Conservation (phyloP, 345 rosid genomes). For the Crucihimalaya himalaica region DNA sequence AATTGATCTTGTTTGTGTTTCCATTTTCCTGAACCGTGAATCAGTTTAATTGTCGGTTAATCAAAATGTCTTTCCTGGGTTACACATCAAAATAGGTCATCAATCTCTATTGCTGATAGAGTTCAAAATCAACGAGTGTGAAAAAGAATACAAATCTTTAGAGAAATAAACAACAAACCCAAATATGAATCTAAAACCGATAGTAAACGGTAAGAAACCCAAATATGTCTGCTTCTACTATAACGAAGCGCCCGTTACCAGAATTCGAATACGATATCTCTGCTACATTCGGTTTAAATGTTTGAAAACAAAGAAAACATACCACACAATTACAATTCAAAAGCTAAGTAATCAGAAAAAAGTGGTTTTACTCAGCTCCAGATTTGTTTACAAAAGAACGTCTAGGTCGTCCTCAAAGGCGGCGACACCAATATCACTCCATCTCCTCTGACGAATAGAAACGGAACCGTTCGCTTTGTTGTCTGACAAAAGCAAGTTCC, state of each 20-base stretch:
- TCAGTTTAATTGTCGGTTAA: background rate
- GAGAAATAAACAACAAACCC: no score
- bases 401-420: constrained; percentile 41
- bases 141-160: background rate
- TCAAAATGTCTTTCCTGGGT: background rate
- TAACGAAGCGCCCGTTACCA: background rate
- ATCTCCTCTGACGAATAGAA: constrained; percentile 93
- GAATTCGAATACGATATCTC: background rate
- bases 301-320: background rate
- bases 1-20: background rate
- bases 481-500: constrained; percentile 47
- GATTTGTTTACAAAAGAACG: background rate
- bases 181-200: background rate
- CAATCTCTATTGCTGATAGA: background rate
- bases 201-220: no score
- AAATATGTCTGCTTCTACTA: background rate
- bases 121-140: background rate
- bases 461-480: constrained; percentile 72
- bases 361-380: background rate
- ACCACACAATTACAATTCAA: background rate
- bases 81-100: background rate
- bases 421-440: constrained; percentile 95
- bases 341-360: constrained; percentile 8
- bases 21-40: background rate
- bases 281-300: background rate